phyloP scores from a whole-genome alignment of 352 stramenopile species.

The Phytophthora meadii region DNA sequence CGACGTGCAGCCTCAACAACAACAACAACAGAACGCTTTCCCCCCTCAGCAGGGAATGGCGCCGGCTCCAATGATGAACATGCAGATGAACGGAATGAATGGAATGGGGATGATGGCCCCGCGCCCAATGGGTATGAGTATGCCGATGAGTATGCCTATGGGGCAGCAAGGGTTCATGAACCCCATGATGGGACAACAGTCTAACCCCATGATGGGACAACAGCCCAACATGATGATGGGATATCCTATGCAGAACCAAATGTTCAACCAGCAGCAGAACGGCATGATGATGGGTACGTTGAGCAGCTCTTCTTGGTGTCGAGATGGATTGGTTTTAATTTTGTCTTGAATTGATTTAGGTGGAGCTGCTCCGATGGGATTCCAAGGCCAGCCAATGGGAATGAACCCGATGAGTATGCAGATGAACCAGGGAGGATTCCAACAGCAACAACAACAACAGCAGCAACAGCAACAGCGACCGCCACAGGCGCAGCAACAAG shows the following conservation, averaged over 20 bases:
- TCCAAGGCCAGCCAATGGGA: constrained; percentile 55
- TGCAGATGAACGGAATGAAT: constrained; percentile 53
- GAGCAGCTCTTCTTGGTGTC: neutral
- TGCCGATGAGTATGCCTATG: constrained; percentile 58
- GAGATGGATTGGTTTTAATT: neutral
- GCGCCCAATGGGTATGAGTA: constrained; percentile 36
- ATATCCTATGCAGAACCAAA: constrained; percentile 60
- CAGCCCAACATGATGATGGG: constrained; percentile 50
- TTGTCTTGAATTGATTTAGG: constrained; percentile 21
- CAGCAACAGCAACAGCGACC: constrained; percentile 39
- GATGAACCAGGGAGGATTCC: constrained; percentile 56
- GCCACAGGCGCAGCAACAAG: constrained; percentile 49
- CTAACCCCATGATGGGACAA: constrained; percentile 50
- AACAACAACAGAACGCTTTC: constrained; percentile 44
- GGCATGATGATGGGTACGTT: constrained; percentile 74
- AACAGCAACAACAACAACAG: constrained; percentile 43
- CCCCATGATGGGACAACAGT: constrained; percentile 48
- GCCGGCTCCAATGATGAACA: constrained; percentile 51
- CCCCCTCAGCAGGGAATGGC: constrained; percentile 57
- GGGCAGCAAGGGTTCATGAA: constrained; percentile 36
- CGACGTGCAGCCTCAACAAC: constrained; percentile 23
- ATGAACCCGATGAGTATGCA: constrained; percentile 71
- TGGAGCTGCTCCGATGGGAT: constrained; percentile 54
- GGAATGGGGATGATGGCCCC: constrained; percentile 40
- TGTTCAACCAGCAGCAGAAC: constrained; percentile 49